These are phyloP conservation scores for Kwoniella shivajii DNA, from an alignment of 1,284 basidiomycete genomes.

Conservation along the genomic window DNA sequence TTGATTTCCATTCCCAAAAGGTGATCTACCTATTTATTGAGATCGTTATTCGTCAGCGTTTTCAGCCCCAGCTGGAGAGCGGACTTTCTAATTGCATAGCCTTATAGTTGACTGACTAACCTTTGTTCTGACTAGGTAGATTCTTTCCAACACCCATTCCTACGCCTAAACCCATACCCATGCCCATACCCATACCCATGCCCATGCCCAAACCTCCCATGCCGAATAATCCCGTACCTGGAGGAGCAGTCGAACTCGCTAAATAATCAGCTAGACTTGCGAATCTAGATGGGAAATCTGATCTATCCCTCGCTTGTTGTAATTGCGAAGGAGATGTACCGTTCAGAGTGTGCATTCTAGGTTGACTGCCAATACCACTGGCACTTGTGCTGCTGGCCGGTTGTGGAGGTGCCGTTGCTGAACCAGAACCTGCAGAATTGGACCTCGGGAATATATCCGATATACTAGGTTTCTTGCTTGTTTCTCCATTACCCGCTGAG, in stretches of 20 bases:
- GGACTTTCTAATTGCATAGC: too few relatives aligned
- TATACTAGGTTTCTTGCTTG: too few relatives aligned
- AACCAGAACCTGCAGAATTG: neutral
- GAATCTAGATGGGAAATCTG: conserved; percentile 19
- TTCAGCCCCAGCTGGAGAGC: too few relatives aligned
- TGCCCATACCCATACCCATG: conserved; percentile 11
- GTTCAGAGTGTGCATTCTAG: neutral
- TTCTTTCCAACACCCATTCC: conserved; percentile 60
- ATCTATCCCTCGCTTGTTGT: conserved; percentile 1
- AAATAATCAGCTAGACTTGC: conserved; percentile 38
- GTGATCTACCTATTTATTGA: conserved; percentile 3
- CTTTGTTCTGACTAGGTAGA: conserved; percentile 67
- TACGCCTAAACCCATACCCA: conserved; percentile 7
- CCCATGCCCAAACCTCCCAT: conserved; percentile 17
- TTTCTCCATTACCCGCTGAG: too few relatives aligned
- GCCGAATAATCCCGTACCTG: conserved; percentile 14
- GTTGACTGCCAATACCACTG: neutral
- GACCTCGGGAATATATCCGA: neutral
- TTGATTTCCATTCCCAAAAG: neutral
- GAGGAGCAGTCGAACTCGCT: conserved; percentile 20
- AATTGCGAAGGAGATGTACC: neutral
- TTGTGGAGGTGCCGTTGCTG: neutral
- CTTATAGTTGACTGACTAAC: conserved; percentile 53
- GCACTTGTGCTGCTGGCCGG: neutral
- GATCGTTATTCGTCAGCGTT: too few relatives aligned